These are phyloP conservation scores for Hygrocybe punicea DNA, from an alignment of 768 basidiomycete genomes.

Conservation along the genomic window DNA sequence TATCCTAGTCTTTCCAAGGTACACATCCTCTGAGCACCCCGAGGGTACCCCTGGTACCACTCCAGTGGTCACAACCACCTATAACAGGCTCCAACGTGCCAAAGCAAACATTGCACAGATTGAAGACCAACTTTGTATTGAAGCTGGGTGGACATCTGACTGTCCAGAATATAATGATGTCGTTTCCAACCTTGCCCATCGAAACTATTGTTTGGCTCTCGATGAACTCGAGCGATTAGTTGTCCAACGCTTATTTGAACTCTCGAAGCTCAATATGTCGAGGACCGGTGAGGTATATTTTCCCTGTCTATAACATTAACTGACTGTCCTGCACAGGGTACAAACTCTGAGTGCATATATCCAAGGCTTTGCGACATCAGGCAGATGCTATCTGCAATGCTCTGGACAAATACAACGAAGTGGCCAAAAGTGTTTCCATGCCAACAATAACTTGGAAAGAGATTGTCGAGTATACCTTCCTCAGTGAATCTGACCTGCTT, in stretches of 20 bases:
- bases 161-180: slow-evolving; percentile 10
- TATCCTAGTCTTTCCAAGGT: too few species aligned
- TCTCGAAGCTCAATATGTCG: slow-evolving; percentile 22
- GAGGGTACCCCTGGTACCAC: too few species aligned
- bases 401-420: slow-evolving; percentile 30
- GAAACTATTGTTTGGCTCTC: background rate
- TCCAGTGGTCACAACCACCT: background rate
- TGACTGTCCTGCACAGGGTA: slow-evolving; percentile 25
- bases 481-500: too few species aligned
- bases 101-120: background rate
- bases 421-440: slow-evolving; percentile 17
- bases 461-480: too few species aligned
- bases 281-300: slow-evolving; percentile 16
- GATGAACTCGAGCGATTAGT: background rate
- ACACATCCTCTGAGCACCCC: too few species aligned
- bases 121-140: slow-evolving; percentile 13
- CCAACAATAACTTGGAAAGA: too few species aligned
- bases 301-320: background rate
- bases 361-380: slow-evolving; percentile 29
- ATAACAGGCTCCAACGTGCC: too few species aligned
- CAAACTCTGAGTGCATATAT: slow-evolving; percentile 33
- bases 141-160: slow-evolving; percentile 9
- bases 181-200: background rate
- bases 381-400: slow-evolving; percentile 32
- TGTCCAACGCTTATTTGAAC: background rate